Evolutionary conservation across 495 filamentous ascomycete genomes (phyloP).

Genomic region (Aspergillus egyptiacus): DNA sequence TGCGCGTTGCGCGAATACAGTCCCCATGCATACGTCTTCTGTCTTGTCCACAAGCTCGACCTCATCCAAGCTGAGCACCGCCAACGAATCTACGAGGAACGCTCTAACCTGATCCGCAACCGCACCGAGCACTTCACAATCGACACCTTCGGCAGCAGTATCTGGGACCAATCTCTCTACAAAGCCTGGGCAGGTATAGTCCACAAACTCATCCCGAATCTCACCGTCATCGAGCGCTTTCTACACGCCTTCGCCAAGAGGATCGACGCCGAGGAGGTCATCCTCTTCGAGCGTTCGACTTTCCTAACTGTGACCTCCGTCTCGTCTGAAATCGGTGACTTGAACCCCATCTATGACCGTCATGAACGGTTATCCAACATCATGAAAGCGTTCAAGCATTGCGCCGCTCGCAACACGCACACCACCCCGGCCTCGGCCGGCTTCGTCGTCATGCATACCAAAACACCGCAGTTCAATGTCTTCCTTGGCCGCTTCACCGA

Average conservation of each 20-base stretch:
- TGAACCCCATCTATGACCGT: slow-evolving; percentile 84
- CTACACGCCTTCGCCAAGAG: slow-evolving; percentile 69
- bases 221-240: slow-evolving; percentile 80
- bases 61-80: slow-evolving; percentile 77
- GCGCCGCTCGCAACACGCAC: slow-evolving; percentile 52
- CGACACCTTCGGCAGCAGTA: slow-evolving; percentile 82
- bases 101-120: slow-evolving; percentile 62
- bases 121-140: slow-evolving; percentile 67
- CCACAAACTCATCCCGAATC: slow-evolving; percentile 90
- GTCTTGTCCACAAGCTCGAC: slow-evolving; percentile 97
- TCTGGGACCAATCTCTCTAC: slow-evolving; percentile 98
- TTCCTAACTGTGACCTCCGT: slow-evolving; percentile 90
- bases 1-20: slow-evolving; percentile 79
- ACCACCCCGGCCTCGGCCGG: slow-evolving; percentile 49
- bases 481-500: slow-evolving; percentile 90
- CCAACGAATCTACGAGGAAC: slow-evolving; percentile 73
- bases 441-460: slow-evolving; percentile 62
- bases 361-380: slow-evolving; percentile 95
- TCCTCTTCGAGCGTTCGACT: slow-evolving; percentile 91
- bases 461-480: slow-evolving; percentile 73
- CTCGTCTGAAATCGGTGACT: slow-evolving; percentile 60
- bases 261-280: slow-evolving; percentile 87
- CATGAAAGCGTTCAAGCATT: slow-evolving; percentile 95
- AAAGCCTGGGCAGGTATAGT: slow-evolving; percentile 97
- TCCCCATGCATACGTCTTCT: slow-evolving; percentile 77